Evolutionary conservation across 768 basidiomycete genomes (phyloP).

Genomic region (Piloderma croceum): DNA sequence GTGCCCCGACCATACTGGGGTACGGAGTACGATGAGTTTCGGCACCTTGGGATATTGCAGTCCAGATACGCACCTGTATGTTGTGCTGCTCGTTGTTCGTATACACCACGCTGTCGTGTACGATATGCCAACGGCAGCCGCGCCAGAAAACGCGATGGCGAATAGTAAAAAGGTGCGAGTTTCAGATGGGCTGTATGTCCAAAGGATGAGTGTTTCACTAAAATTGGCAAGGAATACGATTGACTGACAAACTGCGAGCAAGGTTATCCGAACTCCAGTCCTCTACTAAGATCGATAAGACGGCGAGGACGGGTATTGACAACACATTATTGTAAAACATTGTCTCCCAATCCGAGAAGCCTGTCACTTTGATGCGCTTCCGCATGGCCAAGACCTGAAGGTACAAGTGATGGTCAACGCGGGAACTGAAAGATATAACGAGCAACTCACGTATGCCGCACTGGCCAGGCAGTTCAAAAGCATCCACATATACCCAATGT

Average conservation of each 20-base stretch:
- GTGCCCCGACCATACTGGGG: conserved; percentile 86
- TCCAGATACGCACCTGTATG: conserved; percentile 71
- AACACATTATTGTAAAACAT: conserved; percentile 99
- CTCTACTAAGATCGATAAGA: conserved; percentile 81
- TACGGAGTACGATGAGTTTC: conserved; percentile 6
- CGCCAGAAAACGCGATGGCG: conserved; percentile 95
- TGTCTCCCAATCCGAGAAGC: conserved; percentile 97
- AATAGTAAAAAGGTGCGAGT: conserved; percentile 73
- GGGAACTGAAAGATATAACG: conserved; percentile 1
- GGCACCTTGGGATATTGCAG: no score
- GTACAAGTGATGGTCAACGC: background rate
- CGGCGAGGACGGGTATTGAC: conserved; percentile 82
- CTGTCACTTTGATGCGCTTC: conserved; percentile 90
- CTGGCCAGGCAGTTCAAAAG: conserved; percentile 83
- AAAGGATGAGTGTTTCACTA: conserved; percentile 4
- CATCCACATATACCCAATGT: conserved; percentile 97
- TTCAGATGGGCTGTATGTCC: conserved; percentile 64
- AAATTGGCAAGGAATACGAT: conserved; percentile 1
- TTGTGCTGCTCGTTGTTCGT: conserved; percentile 91
- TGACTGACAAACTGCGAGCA: conserved; percentile 80
- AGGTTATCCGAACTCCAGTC: conserved; percentile 84
- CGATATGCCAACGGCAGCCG: conserved; percentile 94
- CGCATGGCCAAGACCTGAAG: conserved; percentile 91
- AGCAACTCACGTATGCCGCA: conserved; percentile 74
- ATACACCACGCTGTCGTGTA: conserved; percentile 99